A percentile compares a stretch with the other conserved stretches of the same genome.
phyloP scores from a whole-genome alignment of 2,329 filamentous ascomycete species.

The Aspergillus pseudoglaucus region DNA sequence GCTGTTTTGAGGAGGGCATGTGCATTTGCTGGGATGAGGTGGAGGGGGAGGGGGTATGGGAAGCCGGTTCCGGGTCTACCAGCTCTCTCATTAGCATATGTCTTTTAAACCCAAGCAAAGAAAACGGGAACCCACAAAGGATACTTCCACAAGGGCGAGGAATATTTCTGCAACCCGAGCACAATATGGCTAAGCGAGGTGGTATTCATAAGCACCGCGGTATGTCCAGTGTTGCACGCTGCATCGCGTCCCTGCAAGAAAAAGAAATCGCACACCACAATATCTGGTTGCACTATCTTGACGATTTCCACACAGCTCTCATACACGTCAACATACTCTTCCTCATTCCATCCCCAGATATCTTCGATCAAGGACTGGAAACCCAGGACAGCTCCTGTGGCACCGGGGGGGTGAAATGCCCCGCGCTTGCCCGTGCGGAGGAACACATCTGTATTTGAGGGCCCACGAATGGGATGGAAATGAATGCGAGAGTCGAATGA shows the following conservation, averaged over 20 bases:
- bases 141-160: slow-evolving; percentile 26
- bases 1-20: slow-evolving; percentile 27
- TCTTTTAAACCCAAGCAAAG: not conserved
- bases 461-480: slow-evolving; percentile 32
- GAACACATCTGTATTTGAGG: slow-evolving; percentile 29
- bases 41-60: slow-evolving; percentile 42
- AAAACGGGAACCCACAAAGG: slow-evolving; percentile 19
- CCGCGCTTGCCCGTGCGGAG: slow-evolving; percentile 20
- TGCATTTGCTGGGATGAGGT: slow-evolving; percentile 39
- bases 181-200: slow-evolving; percentile 41
- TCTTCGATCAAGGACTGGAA: slow-evolving; percentile 22
- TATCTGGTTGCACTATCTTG: slow-evolving; percentile 29
- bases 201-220: slow-evolving; percentile 38
- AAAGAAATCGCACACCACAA: slow-evolving; percentile 41
- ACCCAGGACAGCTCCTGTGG: slow-evolving; percentile 29
- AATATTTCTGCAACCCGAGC: slow-evolving; percentile 33
- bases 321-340: slow-evolving; percentile 39
- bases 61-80: slow-evolving; percentile 40
- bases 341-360: slow-evolving; percentile 31
- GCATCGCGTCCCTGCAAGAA: slow-evolving; percentile 42
- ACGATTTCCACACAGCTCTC: slow-evolving; percentile 35
- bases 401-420: slow-evolving; percentile 26
- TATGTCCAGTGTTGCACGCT: slow-evolving; percentile 29
- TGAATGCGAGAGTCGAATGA: slow-evolving; percentile 10
- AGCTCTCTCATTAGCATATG: slow-evolving; percentile 1